A percentile compares a stretch with the other conserved stretches of the same genome.
Conservation (phyloP, 2,329 filamentous ascomycete species). For the Stemphylium lycopersici region DNA sequence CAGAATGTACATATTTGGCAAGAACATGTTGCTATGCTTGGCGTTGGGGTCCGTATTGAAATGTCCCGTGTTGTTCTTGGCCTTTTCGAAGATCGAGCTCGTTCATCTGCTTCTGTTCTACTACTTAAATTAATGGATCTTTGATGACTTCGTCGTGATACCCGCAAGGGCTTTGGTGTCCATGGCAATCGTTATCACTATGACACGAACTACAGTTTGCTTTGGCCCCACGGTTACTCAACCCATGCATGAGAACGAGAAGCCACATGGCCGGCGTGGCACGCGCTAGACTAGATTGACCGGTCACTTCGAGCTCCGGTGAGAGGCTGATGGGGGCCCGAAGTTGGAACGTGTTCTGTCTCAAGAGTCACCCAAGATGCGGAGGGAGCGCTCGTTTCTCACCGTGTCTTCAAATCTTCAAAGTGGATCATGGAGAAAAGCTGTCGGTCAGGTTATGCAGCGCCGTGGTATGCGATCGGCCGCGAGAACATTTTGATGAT, state of each 20-base stretch:
- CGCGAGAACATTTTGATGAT: not conserved
- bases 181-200: not conserved
- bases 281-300: not conserved
- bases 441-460: too few relatives aligned
- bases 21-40: slow-evolving; percentile 1
- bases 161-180: too few relatives aligned
- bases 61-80: not conserved
- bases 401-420: too few relatives aligned
- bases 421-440: too few relatives aligned
- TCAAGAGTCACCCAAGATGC: not conserved
- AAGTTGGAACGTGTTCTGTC: not conserved
- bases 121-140: not conserved
- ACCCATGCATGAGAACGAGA: not conserved
- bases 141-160: not conserved
- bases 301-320: slow-evolving; percentile 14
- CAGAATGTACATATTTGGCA: not conserved
- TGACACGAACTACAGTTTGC: not conserved
- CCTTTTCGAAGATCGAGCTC: not conserved
- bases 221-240: not conserved
- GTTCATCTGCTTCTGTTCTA: not conserved
- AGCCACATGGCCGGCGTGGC: slow-evolving; percentile 5
- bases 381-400: not conserved
- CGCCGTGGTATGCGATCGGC: not conserved
- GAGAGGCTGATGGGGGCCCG: slow-evolving; percentile 1
- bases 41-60: slow-evolving; percentile 2